phyloP scores from a whole-genome alignment of 225 moss, liverwort and hornwort genomes.

The Takakia lepidozioides region DNA sequence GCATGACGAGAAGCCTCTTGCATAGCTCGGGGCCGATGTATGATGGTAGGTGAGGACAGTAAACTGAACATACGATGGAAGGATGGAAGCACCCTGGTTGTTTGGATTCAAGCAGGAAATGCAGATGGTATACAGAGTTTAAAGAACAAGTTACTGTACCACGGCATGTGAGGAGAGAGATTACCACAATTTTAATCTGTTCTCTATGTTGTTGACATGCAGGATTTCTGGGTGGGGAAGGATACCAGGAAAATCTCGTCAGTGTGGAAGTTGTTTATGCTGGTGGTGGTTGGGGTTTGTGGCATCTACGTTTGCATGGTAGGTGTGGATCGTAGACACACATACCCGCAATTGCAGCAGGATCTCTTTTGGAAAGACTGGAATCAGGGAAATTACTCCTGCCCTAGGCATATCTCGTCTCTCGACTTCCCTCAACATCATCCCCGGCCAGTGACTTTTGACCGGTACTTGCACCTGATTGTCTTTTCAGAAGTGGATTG shows the following conservation, averaged over 20 bases:
- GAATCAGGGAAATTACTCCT: slow-evolving; percentile 31
- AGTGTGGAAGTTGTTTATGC: slow-evolving; percentile 30
- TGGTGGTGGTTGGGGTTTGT: slow-evolving; percentile 34
- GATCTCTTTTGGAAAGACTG: slow-evolving; percentile 12
- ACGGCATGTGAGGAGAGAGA: not conserved
- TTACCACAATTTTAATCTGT: not conserved
- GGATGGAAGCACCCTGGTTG: too few relatives aligned
- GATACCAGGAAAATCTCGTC: slow-evolving; percentile 39
- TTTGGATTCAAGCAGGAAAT: too few relatives aligned
- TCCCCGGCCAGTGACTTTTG: slow-evolving; percentile 35
- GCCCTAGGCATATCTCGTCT: slow-evolving; percentile 15
- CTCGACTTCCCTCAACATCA: slow-evolving; percentile 28
- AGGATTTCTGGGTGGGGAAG: slow-evolving; percentile 28
- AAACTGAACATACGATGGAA: too few relatives aligned
- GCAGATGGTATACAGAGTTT: too few relatives aligned
- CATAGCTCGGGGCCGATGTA: too few relatives aligned
- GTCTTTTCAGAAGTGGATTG: too few relatives aligned
- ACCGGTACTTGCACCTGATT: slow-evolving; percentile 24
- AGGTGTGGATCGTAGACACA: slow-evolving; percentile 17
- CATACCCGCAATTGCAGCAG: slow-evolving; percentile 13
- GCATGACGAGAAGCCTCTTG: too few relatives aligned
- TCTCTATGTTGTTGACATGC: slow-evolving; percentile 5
- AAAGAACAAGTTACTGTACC: not conserved
- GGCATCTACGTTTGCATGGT: slow-evolving; percentile 36
- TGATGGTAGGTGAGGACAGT: too few relatives aligned